Evolutionary conservation across 1,284 basidiomycete species (phyloP).

Genomic region (Ustilago hordei): DNA sequence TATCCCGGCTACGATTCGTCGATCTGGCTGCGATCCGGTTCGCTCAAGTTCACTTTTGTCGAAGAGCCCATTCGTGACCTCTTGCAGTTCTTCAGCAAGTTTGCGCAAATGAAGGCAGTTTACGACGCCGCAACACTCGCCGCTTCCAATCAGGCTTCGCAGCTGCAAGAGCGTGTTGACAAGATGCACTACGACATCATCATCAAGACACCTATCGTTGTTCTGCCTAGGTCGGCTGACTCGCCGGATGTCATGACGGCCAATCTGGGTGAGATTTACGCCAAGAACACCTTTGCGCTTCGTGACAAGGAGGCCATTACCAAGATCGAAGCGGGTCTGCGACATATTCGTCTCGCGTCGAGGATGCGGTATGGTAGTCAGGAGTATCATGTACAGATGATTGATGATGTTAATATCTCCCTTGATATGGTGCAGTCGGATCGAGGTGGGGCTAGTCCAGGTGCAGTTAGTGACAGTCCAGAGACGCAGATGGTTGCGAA

Average conservation of each 20-base stretch:
- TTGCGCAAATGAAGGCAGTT: constrained; percentile 81
- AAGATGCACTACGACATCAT: constrained; percentile 91
- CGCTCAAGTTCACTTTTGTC: constrained; percentile 88
- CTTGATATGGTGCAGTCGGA: constrained; percentile 78
- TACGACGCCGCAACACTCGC: constrained; percentile 95
- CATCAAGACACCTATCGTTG: constrained; percentile 90
- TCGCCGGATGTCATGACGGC: constrained; percentile 82
- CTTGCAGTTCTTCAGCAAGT: constrained; percentile 84
- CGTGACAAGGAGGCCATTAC: constrained; percentile 66
- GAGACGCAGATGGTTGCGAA: constrained; percentile 74
- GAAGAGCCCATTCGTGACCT: constrained; percentile 88
- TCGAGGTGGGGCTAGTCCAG: constrained; percentile 18
- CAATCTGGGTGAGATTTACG: constrained; percentile 88
- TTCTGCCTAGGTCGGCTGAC: constrained; percentile 82
- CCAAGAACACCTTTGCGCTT: constrained; percentile 79
- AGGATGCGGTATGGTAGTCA: constrained; percentile 54
- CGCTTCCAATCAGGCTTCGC: constrained; percentile 85
- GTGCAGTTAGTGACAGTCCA: constrained; percentile 67
- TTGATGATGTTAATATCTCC: constrained; percentile 88
- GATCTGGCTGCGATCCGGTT: constrained; percentile 86
- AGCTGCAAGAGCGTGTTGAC: constrained; percentile 74
- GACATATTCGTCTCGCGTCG: constrained; percentile 80
- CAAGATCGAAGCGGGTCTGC: constrained; percentile 80
- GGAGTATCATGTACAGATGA: constrained; percentile 76
- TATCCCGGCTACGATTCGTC: constrained; percentile 89